Evolutionary conservation across 331 rosid species (phyloP).

Genomic region (Dryas integrifolia): DNA sequence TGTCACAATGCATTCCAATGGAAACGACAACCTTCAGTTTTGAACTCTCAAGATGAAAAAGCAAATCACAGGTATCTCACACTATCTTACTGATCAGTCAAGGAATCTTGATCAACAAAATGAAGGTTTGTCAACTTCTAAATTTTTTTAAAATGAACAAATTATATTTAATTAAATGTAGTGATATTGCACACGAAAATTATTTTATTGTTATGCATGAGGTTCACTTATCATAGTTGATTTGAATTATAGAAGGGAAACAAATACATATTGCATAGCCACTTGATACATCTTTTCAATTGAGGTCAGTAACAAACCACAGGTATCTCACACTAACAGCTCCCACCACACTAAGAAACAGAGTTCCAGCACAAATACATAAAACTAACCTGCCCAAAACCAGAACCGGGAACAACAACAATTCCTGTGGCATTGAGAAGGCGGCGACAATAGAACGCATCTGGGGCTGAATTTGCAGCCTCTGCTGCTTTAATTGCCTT

Average conservation of each 20-base stretch:
- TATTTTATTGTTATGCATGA: background rate
- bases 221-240: background rate
- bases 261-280: background rate
- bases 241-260: background rate
- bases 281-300: background rate
- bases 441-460: slow-evolving; percentile 68
- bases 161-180: background rate
- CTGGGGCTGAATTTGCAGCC: slow-evolving; percentile 64
- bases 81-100: background rate
- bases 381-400: slow-evolving; percentile 86
- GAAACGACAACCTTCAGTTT: slow-evolving; percentile 6
- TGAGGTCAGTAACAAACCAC: background rate
- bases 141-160: background rate
- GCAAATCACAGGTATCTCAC: background rate
- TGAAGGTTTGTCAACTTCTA: background rate
- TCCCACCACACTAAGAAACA: background rate
- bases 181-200: background rate
- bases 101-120: background rate
- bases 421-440: slow-evolving; percentile 88
- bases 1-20: slow-evolving; percentile 31
- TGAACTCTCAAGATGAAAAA: background rate
- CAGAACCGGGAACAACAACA: slow-evolving; percentile 92
- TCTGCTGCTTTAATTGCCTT: slow-evolving; percentile 88
- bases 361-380: background rate
- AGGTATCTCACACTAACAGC: no score